Base-by-base conservation (phyloP, 2,329 filamentous ascomycete genomes). In the Beauveria asiatica region DNA sequence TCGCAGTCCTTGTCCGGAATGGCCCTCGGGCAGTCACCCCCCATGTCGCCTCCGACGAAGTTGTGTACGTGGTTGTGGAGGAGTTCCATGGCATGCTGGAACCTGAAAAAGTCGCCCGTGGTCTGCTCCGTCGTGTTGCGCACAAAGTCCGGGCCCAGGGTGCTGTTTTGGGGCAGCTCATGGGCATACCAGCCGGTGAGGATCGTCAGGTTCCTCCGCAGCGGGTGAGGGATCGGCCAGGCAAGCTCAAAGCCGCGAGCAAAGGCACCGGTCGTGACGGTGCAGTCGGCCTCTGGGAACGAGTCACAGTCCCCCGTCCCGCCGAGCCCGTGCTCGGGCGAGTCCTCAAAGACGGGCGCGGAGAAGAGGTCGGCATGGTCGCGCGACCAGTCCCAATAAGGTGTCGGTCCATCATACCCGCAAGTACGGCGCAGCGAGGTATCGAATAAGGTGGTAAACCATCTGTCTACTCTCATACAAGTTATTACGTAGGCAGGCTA, bases 301-400 rank as follows among this genome's bases (percentile, higher is more conserved):
- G 51, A 54, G 10, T 17, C 25, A 13, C 51, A 54, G 37, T 54
- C 51, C 17, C 51, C 51, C 33, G 51, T 54, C 4, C 51, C 51
- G 17, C 51, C 51, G 8, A 54, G 41, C 19, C 51, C 51, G n/a
- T 54, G 17, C 37, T 42, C 37, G 19, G 51, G 46, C 23, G 56
- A 59, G 37, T 59, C 56, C 39, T 59, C 56, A 9, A 59, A 44
- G 3, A 59, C 56, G 5, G 56, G 44, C 25, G 56, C 30, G 21
- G n/a, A 21, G 42, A 59, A 39, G 7, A 59, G 46, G 39, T 59
- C 37, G 4, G 56, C 56, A 9, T 59, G 45, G n/a, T 59, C 56
- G 33, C n/a, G 56, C 9, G 56, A 59, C 56, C 56, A 59, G 56
- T 52, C 56, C 56, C 56, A 52, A n/a, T 59, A 59, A 6, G 56